Conservation (phyloP, 2,329 filamentous ascomycete species). For the Cyanodermella asteris region DNA sequence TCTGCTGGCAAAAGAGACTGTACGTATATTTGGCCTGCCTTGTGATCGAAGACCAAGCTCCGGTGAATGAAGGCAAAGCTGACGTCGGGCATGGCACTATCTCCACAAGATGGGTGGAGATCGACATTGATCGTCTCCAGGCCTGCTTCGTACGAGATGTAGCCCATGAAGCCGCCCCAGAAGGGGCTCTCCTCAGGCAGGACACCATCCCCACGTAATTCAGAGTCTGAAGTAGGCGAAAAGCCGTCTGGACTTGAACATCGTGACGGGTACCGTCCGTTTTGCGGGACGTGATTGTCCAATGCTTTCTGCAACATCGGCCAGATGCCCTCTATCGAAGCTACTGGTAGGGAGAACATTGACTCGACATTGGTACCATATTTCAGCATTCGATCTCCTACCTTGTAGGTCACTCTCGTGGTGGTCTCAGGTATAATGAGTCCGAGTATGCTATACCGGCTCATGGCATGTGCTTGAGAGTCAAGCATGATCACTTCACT, state of each 20-base stretch:
- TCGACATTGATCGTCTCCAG: constrained; percentile 6
- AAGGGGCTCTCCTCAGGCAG: too few species aligned
- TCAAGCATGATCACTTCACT: constrained; percentile 36
- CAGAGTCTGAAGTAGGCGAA: constrained; percentile 11
- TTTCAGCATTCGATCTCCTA: too few species aligned
- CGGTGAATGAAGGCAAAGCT: constrained; percentile 56
- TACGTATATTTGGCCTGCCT: constrained; percentile 36
- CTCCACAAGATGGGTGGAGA: constrained; percentile 10
- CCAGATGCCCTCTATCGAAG: too few species aligned
- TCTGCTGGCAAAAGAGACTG: constrained; percentile 37
- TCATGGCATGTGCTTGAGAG: constrained; percentile 27
- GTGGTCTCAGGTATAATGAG: constrained; percentile 36
- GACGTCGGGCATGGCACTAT: constrained; percentile 31
- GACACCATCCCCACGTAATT: too few species aligned
- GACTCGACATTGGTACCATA: too few species aligned
- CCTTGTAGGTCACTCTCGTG: too few species aligned
- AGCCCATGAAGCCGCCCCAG: constrained; percentile 67
- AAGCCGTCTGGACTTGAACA: constrained; percentile 13
- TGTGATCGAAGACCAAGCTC: constrained; percentile 58
- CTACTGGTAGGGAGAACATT: too few species aligned
- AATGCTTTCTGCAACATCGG: too few species aligned
- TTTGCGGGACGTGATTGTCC: constrained; percentile 13
- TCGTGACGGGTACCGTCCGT: constrained; percentile 19
- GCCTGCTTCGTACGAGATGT: constrained; percentile 50
- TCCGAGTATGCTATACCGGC: constrained; percentile 54